Evolutionary conservation across 2,329 filamentous ascomycete species (phyloP).

Genomic region (Fusarium pseudograminearum): DNA sequence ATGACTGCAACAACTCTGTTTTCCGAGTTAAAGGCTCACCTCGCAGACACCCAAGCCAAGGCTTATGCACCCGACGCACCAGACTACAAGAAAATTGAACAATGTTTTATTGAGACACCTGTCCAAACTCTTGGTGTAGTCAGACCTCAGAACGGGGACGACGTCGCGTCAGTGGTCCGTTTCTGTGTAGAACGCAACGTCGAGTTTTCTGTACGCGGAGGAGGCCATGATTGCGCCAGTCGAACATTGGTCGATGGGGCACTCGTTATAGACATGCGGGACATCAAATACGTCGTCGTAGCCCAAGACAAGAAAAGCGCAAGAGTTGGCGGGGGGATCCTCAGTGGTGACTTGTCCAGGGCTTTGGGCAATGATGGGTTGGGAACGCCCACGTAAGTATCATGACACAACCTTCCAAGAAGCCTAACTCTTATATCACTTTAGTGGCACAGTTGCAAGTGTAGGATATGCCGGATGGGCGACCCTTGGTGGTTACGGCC

Average conservation of each 20-base stretch:
- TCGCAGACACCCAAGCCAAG: neutral
- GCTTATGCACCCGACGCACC: slow-evolving; percentile 21
- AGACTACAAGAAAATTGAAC: neutral
- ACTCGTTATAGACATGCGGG: slow-evolving; percentile 33
- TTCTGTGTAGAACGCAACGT: neutral
- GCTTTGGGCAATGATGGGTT: neutral
- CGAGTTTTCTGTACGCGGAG: slow-evolving; percentile 8
- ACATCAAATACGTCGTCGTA: slow-evolving; percentile 12
- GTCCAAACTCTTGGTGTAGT: neutral
- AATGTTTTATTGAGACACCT: slow-evolving; percentile 15
- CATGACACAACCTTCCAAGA: rapidly evolving
- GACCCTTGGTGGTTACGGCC: slow-evolving; percentile 20
- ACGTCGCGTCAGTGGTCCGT: neutral
- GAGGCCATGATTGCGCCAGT: slow-evolving; percentile 21
- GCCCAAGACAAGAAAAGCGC: neutral
- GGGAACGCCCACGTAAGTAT: slow-evolving; percentile 14
- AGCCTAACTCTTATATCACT: neutral
- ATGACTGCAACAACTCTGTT: neutral
- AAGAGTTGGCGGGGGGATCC: slow-evolving; percentile 11
- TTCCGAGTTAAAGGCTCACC: neutral
- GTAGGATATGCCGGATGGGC: slow-evolving; percentile 35
- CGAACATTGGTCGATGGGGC: slow-evolving; percentile 2
- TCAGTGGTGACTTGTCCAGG: neutral
- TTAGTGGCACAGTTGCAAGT: neutral
- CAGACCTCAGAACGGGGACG: neutral